Evolutionary conservation across 805 yeast genomes (phyloP), one percentile per base, ranked within the genome.

Genomic region (Candida verbasci): DNA sequence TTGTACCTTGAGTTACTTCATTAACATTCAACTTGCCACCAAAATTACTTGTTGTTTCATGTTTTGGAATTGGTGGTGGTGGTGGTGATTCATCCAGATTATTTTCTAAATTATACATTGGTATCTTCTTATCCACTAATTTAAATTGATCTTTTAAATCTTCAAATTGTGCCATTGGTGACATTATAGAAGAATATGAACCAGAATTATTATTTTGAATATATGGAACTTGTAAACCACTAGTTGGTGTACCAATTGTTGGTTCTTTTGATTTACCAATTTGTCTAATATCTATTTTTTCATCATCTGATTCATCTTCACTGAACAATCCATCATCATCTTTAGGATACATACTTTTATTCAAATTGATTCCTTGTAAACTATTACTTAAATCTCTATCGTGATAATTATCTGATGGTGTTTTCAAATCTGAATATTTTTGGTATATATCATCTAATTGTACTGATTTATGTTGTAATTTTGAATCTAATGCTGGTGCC

Each of bases 361-460:
- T 47, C 37, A 64, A 47, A 31, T 53, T 49, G 24, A 58, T 43
- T 38, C 55, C 53, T 14, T 62, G 45, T 23, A 65, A 46, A 35
- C 50, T 50, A 11, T 45, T 48, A 1, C 70, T 70, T 28, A 64
- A 48, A 46, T 59, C 62, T 35, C 71, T 50, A 37, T 64, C 50
- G 10, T 58, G 53, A 47, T 63, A 65, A 40, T 57, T 59, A 46
- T 65, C 71, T 7, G 68, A 58, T 2, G 73, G 73, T 7, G 66
- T 45, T 34, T 59, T 52, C 29, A 67, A 60, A 4, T 53, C 59
- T 11, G 62, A 55, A 44, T 67, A 67, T 40, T 67, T 67, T 29
- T 65, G 70, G 45, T 67, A 67, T 18, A 67, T 67, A 35, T 67
- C 72, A 1, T 60, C 62, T 39, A 67, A 52, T 46, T 63, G 68